Base-by-base conservation (phyloP, 176 grass and related monocot genomes). In the Luzula sylvatica region DNA sequence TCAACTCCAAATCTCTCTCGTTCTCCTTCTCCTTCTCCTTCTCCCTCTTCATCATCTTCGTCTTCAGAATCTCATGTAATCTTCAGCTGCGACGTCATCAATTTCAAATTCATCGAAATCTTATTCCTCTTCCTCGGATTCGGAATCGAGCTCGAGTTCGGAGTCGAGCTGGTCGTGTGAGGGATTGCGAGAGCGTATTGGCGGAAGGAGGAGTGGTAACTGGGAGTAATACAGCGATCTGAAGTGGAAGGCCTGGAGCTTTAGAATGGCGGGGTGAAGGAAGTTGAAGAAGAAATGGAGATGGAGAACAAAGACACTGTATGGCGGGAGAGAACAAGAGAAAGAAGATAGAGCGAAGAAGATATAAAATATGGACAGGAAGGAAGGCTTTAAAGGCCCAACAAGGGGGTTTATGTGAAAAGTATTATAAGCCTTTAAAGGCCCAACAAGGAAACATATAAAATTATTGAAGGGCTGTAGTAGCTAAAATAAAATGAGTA, bases 81-180 rank as follows among this genome's bases (percentile, higher is more conserved):
- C 65, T 26, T 77, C 83, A 3, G 46, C 79, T 0, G 42, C 83
- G 18, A 65, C 67, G 65, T 85, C 83, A 20, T 71, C 61, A 12
- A 63, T 68, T n/a, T n/a, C n/a, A n/a, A n/a, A n/a, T n/a, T n/a
- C n/a, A n/a, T n/a, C n/a, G n/a, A n/a, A n/a, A n/a, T 62, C 49
- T 15, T 75, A 79, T 4, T 85, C 69, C 0, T 86, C 81, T 28
- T 71, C 87, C 12, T 81, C 76, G 3, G 42, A 64, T 1, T 74
- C 76, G 19, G 79, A 75, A 0, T 88, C 78, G 0, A 75, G 75
- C 8, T 84, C 75, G 1, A 72, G 72, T 21, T 77, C 72, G 58
- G 55, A 44, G 13, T 78, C 20, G 47, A 50, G 47, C 47, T 50
- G 35, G 5, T 50, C 47, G 20, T 64, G 8, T 7, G 38, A 44